These are phyloP conservation scores for Phytophthora palmivora DNA, from an alignment of 352 stramenopile species.

Conservation along the genomic window DNA sequence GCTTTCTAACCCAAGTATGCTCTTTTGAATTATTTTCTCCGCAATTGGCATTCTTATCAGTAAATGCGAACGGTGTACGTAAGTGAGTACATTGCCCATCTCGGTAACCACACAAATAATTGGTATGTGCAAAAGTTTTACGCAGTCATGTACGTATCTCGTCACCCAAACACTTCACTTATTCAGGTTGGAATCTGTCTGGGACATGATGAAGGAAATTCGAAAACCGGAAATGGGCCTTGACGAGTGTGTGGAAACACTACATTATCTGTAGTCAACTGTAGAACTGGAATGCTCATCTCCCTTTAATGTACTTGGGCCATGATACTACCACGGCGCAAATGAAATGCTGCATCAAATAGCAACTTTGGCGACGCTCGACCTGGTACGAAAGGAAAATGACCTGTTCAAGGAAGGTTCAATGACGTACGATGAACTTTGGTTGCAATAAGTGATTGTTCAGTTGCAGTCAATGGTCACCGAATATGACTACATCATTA, in stretches of 20 bases:
- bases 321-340: constrained; percentile 6
- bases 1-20: background rate
- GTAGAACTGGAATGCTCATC: constrained; percentile 4
- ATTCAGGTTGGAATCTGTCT: constrained; percentile 7
- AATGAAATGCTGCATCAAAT: constrained; percentile 4
- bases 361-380: constrained; percentile 4
- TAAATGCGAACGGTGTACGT: constrained; percentile 3
- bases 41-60: constrained; percentile 3
- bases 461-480: background rate
- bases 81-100: background rate
- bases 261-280: constrained; percentile 4
- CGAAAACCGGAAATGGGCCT: constrained; percentile 15
- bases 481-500: background rate
- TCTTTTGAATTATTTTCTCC: background rate
- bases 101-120: constrained; percentile 9
- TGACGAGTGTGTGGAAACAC: constrained; percentile 18
- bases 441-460: constrained; percentile 5
- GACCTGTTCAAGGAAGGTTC: constrained; percentile 4
- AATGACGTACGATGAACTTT: background rate
- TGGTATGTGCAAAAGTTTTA: background rate
- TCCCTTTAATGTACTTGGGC: background rate
- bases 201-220: constrained; percentile 1
- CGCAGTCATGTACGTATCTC: too few species aligned
- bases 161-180: background rate
- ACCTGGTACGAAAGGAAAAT: background rate